phyloP scores from a whole-genome alignment of 192 early-diverging fungal genomes.

The Entomortierella chlamydospora region DNA sequence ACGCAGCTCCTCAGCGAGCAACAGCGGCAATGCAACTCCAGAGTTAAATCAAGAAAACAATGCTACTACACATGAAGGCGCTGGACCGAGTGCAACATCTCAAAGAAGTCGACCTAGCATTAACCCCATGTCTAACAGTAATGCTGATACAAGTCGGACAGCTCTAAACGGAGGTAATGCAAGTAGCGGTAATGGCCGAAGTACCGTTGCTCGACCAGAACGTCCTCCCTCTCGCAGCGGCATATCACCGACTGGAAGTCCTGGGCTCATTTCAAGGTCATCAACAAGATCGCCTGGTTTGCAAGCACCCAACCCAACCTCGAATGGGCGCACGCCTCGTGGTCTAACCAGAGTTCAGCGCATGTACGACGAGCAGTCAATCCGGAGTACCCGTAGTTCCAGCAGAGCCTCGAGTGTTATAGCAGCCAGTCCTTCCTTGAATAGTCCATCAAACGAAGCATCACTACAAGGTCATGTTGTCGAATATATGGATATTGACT shows the following conservation, averaged over 20 bases:
- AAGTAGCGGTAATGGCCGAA: neutral
- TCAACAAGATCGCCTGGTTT: slow-evolving; percentile 21
- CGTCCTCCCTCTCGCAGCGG: slow-evolving; percentile 21
- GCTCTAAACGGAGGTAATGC: neutral
- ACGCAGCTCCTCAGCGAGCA: slow-evolving; percentile 17
- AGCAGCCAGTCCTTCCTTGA: slow-evolving; percentile 10
- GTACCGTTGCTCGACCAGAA: slow-evolving; percentile 2
- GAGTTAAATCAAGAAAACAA: neutral
- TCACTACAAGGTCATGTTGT: neutral
- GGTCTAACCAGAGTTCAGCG: slow-evolving; percentile 46
- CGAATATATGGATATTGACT: slow-evolving; percentile 46
- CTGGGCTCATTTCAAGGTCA: neutral
- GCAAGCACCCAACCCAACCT: neutral
- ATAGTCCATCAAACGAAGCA: neutral
- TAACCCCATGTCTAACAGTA: neutral
- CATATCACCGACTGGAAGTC: neutral
- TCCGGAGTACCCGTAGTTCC: slow-evolving; percentile 33
- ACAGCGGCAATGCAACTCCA: neutral
- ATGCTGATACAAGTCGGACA: neutral
- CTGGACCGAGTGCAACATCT: neutral
- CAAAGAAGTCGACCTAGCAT: neutral
- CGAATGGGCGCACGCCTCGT: slow-evolving; percentile 33
- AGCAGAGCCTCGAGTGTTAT: slow-evolving; percentile 44
- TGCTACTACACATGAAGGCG: neutral
- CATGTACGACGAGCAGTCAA: slow-evolving; percentile 48